phyloP scores from a whole-genome alignment of 768 basidiomycete species.

The Hemileccinum impolitum region DNA sequence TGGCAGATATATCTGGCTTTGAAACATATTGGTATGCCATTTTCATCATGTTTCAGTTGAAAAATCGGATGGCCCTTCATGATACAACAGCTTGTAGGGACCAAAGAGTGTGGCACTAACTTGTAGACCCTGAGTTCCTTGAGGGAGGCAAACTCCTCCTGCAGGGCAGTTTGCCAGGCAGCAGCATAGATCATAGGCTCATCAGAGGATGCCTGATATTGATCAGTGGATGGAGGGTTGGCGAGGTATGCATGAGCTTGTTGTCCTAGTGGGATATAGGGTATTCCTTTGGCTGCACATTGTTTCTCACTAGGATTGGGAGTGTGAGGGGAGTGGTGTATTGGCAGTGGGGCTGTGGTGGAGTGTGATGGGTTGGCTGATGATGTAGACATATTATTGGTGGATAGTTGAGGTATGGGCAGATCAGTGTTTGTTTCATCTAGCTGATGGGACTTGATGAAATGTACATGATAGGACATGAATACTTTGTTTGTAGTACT shows the following conservation, averaged over 20 bases:
- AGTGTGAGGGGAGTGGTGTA: too few species aligned
- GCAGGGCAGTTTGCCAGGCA: constrained; percentile 21
- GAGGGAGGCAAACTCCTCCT: constrained; percentile 16
- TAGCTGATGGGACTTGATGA: too few species aligned
- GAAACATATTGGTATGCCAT: constrained; percentile 14
- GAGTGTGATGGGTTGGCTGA: too few species aligned
- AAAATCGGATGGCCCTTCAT: constrained; percentile 30
- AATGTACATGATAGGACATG: too few species aligned
- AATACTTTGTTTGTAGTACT: too few species aligned
- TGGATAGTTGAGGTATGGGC: too few species aligned
- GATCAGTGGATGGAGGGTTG: neutral
- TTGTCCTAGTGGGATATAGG: too few species aligned
- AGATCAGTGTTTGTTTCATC: too few species aligned
- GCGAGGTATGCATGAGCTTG: neutral
- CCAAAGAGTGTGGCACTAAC: constrained; percentile 12
- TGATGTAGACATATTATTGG: too few species aligned
- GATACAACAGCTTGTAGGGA: constrained; percentile 18
- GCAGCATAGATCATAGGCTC: constrained; percentile 17
- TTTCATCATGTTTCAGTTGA: constrained; percentile 22
- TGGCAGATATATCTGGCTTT: constrained; percentile 42
- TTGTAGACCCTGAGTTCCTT: constrained; percentile 18
- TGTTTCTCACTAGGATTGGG: too few species aligned
- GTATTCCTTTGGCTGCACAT: too few species aligned
- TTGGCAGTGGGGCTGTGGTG: too few species aligned
- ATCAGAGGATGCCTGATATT: neutral